phyloP scores from a whole-genome alignment of 169 alveolate species.

The Plasmodium malariae region DNA sequence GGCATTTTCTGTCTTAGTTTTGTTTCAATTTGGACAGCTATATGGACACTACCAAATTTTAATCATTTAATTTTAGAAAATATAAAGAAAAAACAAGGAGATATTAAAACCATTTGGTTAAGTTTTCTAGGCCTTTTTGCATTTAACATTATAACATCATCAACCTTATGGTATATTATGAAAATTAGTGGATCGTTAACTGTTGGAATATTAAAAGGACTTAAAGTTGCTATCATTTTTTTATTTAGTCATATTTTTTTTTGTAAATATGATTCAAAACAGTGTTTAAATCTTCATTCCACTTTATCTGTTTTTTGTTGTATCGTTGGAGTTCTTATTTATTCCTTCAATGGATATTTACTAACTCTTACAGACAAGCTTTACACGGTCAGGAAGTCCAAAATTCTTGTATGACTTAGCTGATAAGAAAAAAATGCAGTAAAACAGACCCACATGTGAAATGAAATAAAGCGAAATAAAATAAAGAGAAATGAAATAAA shows the following conservation, averaged over 20 bases:
- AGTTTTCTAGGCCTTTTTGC: conserved; percentile 75
- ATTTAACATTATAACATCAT: conserved; percentile 77
- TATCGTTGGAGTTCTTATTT: conserved; percentile 51
- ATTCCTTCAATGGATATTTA: conserved; percentile 51
- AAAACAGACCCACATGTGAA: too few species aligned
- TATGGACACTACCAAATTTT: conserved; percentile 81
- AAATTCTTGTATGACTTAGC: background rate
- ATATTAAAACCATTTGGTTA: conserved; percentile 42
- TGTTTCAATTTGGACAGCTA: conserved; percentile 77
- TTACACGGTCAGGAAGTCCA: background rate
- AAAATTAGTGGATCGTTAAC: conserved; percentile 78
- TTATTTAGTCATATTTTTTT: conserved; percentile 78
- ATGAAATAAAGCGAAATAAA: too few species aligned
- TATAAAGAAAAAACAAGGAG: conserved; percentile 75
- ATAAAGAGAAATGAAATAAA: too few species aligned
- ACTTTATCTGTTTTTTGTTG: conserved; percentile 76
- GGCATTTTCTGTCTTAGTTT: conserved; percentile 77
- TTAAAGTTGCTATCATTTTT: conserved; percentile 79
- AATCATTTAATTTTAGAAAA: conserved; percentile 74
- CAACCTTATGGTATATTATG: conserved; percentile 82
- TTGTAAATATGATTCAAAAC: conserved; percentile 82
- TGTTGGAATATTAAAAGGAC: conserved; percentile 81
- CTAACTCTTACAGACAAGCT: conserved; percentile 1
- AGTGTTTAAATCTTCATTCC: conserved; percentile 79
- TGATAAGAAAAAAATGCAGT: too few species aligned